phyloP scores from a whole-genome alignment of 768 basidiomycete species.

The Rhizopogon vulgaris region DNA sequence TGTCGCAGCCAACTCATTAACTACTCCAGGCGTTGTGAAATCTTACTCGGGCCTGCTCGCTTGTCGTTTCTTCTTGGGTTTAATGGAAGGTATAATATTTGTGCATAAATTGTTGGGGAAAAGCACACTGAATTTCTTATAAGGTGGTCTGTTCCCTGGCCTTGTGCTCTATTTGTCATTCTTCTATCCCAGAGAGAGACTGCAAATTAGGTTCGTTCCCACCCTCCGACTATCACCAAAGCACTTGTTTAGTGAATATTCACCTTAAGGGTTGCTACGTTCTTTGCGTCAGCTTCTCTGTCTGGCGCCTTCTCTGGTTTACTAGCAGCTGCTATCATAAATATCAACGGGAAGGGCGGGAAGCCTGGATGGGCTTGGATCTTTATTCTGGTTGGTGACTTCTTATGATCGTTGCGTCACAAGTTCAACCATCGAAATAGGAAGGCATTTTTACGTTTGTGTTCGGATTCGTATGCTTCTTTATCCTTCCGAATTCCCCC shows the following conservation, averaged over 20 bases:
- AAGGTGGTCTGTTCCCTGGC: slow-evolving; percentile 56
- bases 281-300: slow-evolving; percentile 41
- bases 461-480: slow-evolving; percentile 47
- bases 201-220: slow-evolving; percentile 16
- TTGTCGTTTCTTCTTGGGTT: slow-evolving; percentile 44
- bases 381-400: slow-evolving; percentile 38
- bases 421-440: slow-evolving; percentile 9
- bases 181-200: slow-evolving; percentile 30
- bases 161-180: slow-evolving; percentile 52
- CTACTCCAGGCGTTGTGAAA: slow-evolving; percentile 34
- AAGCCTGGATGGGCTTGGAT: slow-evolving; percentile 60
- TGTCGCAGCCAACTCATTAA: neutral
- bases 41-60: slow-evolving; percentile 47
- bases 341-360: slow-evolving; percentile 47
- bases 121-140: neutral
- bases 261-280: slow-evolving; percentile 29
- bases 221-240: neutral
- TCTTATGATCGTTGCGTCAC: neutral
- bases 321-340: slow-evolving; percentile 52
- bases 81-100: slow-evolving; percentile 45
- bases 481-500: slow-evolving; percentile 42
- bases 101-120: neutral
- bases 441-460: slow-evolving; percentile 61
- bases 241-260: slow-evolving; percentile 2
- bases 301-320: slow-evolving; percentile 62